Conservation (phyloP, 257 asterid genomes). For the Plantago major region DNA sequence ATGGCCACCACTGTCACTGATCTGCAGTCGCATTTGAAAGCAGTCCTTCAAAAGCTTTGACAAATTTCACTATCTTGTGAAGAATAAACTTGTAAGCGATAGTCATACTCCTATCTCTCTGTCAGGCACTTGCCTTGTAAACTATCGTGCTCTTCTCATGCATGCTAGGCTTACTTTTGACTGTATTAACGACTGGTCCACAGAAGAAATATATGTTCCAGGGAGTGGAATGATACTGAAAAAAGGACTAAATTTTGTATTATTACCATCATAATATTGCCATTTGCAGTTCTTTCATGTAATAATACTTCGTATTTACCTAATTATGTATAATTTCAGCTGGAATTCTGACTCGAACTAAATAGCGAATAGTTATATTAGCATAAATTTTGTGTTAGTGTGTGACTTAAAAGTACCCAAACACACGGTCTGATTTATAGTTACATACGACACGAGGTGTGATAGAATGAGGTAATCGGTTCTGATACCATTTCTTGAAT, state of each 20-base stretch:
- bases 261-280: background rate
- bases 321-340: background rate
- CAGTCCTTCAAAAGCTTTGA: slow-evolving; percentile 45
- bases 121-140: slow-evolving; percentile 4
- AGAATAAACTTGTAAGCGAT: slow-evolving; percentile 11
- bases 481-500: too few relatives aligned
- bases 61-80: slow-evolving; percentile 8
- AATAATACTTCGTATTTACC: background rate
- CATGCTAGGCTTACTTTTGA: background rate
- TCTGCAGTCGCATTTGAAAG: slow-evolving; percentile 54
- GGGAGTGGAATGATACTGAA: background rate
- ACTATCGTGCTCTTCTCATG: background rate
- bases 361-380: background rate
- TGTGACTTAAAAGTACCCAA: background rate
- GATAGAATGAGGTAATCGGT: too few relatives aligned
- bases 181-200: too few relatives aligned
- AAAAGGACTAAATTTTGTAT: background rate
- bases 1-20: slow-evolving; percentile 49
- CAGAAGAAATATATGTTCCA: too few relatives aligned
- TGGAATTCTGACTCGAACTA: background rate
- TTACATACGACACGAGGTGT: too few relatives aligned
- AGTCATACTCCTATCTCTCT: background rate
- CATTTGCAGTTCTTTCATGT: background rate
- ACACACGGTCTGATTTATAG: too few relatives aligned
- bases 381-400: background rate